Base-by-base conservation (phyloP, 345 rosid species). In the Hypericum perforatum region DNA sequence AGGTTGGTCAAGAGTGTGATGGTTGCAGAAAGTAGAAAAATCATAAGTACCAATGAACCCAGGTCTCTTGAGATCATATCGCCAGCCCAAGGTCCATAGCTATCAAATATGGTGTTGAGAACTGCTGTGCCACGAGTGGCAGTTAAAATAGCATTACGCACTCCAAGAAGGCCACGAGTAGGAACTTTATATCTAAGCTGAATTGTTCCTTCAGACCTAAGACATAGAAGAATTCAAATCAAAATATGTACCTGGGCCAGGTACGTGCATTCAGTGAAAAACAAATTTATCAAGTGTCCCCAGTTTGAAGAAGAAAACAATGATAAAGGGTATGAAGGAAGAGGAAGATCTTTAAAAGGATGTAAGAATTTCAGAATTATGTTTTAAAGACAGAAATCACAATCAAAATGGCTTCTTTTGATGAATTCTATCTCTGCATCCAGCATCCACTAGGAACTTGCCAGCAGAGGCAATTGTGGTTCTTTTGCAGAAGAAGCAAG, bases 71-170 rank as follows among this genome's bases (percentile, higher is more conserved):
- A 87, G 57, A 39, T 64, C 38, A 91, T 85, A 43, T 91, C 98
- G 40, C 98, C 94, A 43, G 94, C 95, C 96, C 88, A 85, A 61
- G 81, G 88, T 54, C 98, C 95, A 49, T 87, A 91, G 59, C 90
- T 74, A 59, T 91, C 95, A 58, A 85, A 87, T 56, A 91, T 64
- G 14, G 96, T 91, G 82, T 85, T 85, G 53, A 91, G 85, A 70
- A 85, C 72, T 52, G 96, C 96, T 39, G 98, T 91, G 54, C 98
- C 98, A 11, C 96, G 92, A 59, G 98, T 81, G 64, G 95, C 98
- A 58, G 98, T 91, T 72, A 91, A 74, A 55, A 91, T 85, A 62
- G 98, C 92, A 76, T 91, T 91, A 62, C 96, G 80, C 79, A 91
- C 49, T 53, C 98, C 98, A 58, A 91, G 87, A 75, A 91, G 96